Percentiles rank a stretch among this genome's conserved stretches.
Evolutionary conservation across 2,329 filamentous ascomycete genomes (phyloP).

Genomic region (Bipolaris bicolor): DNA sequence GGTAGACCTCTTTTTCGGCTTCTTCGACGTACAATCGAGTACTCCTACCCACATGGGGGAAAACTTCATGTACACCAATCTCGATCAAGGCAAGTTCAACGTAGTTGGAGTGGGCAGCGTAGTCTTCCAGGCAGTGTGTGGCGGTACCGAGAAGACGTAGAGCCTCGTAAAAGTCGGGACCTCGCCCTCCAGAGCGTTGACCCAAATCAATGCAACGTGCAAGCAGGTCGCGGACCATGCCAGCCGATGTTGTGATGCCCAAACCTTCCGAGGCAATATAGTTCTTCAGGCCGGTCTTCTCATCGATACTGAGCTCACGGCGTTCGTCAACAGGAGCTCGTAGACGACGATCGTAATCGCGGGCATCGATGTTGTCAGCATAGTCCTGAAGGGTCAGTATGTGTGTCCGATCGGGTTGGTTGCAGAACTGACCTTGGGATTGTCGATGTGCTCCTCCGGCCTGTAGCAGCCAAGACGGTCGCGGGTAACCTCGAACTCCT

Average conservation of each 20-base stretch:
- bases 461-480: slow-evolving; percentile 81
- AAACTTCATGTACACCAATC: slow-evolving; percentile 78
- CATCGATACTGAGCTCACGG: slow-evolving; percentile 79
- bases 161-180: slow-evolving; percentile 84
- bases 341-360: slow-evolving; percentile 79
- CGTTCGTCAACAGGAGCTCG: slow-evolving; percentile 81
- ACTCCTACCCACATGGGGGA: slow-evolving; percentile 82
- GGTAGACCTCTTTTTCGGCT: slow-evolving; percentile 71
- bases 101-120: slow-evolving; percentile 93
- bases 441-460: slow-evolving; percentile 75
- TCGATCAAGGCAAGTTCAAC: slow-evolving; percentile 86
- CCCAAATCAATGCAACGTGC: slow-evolving; percentile 77
- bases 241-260: slow-evolving; percentile 81
- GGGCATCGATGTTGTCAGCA: slow-evolving; percentile 84
- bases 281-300: slow-evolving; percentile 73
- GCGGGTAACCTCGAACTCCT: slow-evolving; percentile 83
- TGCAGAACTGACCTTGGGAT: slow-evolving; percentile 60
- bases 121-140: slow-evolving; percentile 88
- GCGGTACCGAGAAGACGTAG: slow-evolving; percentile 86
- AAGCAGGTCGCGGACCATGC: slow-evolving; percentile 77
- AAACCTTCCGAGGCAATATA: slow-evolving; percentile 88
- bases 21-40: slow-evolving; percentile 75
- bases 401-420: not conserved
- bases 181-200: slow-evolving; percentile 72
- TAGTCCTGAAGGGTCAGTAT: slow-evolving; percentile 63